Conservation (phyloP, 352 stramenopile species). For the Globisporangium sylvaticum region DNA sequence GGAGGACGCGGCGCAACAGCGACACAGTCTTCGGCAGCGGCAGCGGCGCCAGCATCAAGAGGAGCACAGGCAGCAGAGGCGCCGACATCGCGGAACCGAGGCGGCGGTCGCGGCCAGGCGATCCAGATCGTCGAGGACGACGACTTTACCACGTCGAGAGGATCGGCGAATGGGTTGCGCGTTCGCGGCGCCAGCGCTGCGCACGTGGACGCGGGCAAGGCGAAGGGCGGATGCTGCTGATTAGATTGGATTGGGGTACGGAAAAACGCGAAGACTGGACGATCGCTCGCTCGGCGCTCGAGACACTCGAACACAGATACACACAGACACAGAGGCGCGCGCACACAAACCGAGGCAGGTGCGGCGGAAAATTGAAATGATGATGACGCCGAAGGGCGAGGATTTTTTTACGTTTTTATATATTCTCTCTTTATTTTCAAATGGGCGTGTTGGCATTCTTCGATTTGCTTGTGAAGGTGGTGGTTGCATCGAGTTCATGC, state of each 20-base stretch:
- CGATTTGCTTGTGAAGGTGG: background rate
- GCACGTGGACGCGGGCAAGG: slow-evolving; percentile 45
- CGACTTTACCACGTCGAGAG: slow-evolving; percentile 20
- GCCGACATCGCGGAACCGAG: slow-evolving; percentile 30
- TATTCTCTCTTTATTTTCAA: slow-evolving; percentile 2
- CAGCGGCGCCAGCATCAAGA: slow-evolving; percentile 1
- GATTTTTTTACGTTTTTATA: slow-evolving; percentile 10
- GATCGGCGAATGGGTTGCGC: slow-evolving; percentile 36
- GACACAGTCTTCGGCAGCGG: slow-evolving; percentile 11
- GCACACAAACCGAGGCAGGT: background rate
- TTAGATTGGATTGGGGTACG: slow-evolving; percentile 10
- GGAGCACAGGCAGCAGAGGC: slow-evolving; percentile 1
- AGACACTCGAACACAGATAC: background rate
- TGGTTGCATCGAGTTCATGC: background rate
- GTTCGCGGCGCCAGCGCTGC: slow-evolving; percentile 36
- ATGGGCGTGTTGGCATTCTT: background rate
- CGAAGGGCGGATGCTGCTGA: slow-evolving; percentile 58
- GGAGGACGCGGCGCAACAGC: slow-evolving; percentile 12
- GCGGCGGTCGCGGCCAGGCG: slow-evolving; percentile 42
- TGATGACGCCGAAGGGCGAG: slow-evolving; percentile 3
- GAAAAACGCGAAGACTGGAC: background rate
- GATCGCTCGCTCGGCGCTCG: background rate
- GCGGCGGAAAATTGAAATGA: slow-evolving; percentile 6
- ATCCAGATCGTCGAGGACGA: slow-evolving; percentile 68
- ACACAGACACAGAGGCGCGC: background rate